Evolutionary conservation across 768 basidiomycete genomes (phyloP).

Genomic region (Amanita molliuscula): DNA sequence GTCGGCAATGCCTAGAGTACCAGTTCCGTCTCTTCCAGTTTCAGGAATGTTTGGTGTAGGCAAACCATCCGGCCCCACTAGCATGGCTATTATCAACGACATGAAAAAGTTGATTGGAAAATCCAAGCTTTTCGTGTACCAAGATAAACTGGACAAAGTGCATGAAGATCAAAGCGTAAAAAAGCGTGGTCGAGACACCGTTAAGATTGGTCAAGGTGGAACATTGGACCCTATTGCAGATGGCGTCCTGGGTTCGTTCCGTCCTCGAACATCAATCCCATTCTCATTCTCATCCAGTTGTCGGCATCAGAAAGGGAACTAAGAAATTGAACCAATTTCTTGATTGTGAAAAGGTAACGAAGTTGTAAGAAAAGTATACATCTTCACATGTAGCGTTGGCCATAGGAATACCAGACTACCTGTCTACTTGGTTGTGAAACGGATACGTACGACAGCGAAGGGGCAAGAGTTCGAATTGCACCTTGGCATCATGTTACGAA

Average conservation of each 20-base stretch:
- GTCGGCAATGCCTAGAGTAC: constrained; percentile 59
- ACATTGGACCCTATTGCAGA: constrained; percentile 96
- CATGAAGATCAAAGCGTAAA: constrained; percentile 31
- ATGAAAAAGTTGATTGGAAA: constrained; percentile 70
- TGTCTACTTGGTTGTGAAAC: constrained; percentile 92
- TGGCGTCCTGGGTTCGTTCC: constrained; percentile 72
- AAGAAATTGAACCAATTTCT: constrained; percentile 79
- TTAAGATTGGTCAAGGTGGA: constrained; percentile 90
- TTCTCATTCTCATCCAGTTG: constrained; percentile 38
- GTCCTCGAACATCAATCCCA: not conserved
- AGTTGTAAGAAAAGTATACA: not conserved
- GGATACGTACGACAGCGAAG: constrained; percentile 89
- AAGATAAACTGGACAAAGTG: constrained; percentile 42
- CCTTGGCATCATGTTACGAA: constrained; percentile 80
- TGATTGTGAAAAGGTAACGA: constrained; percentile 74
- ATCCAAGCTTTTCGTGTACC: constrained; percentile 72
- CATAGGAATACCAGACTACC: constrained; percentile 86
- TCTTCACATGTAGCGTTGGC: not conserved
- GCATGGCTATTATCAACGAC: constrained; percentile 83
- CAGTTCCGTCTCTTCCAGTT: constrained; percentile 44
- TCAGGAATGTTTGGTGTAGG: constrained; percentile 80
- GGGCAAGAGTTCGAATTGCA: constrained; percentile 64
- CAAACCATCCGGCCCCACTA: constrained; percentile 90
- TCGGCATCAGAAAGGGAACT: constrained; percentile 85
- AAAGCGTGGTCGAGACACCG: constrained; percentile 32